phyloP scores from a whole-genome alignment of 345 rosid genomes.

The Lepidium aucheri region DNA sequence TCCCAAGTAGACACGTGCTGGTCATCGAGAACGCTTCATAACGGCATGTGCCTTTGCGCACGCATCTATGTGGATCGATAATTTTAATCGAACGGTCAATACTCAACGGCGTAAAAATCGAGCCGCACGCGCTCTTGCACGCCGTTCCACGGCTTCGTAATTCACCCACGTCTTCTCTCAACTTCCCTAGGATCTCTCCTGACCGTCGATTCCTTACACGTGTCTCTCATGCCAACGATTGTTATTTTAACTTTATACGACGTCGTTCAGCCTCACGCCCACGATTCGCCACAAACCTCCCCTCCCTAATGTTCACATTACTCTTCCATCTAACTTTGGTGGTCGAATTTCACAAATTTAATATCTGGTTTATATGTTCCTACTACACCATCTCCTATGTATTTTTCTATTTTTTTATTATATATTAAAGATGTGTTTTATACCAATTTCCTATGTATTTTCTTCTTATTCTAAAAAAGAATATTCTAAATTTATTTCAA shows the following conservation, averaged over 20 bases:
- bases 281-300: slow-evolving; percentile 16
- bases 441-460: too few species aligned
- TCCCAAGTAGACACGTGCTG: slow-evolving; percentile 27
- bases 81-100: slow-evolving; percentile 31
- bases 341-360: neutral
- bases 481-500: too few species aligned
- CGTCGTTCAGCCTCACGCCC: slow-evolving; percentile 5
- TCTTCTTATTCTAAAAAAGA: too few species aligned
- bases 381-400: too few species aligned
- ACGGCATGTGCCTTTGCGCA: slow-evolving; percentile 30
- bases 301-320: neutral
- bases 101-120: slow-evolving; percentile 32
- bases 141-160: slow-evolving; percentile 39
- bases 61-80: slow-evolving; percentile 34
- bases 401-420: too few species aligned
- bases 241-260: neutral
- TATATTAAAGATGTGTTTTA: too few species aligned
- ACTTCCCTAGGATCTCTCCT: slow-evolving; percentile 26
- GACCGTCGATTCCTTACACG: slow-evolving; percentile 23
- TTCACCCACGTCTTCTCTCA: slow-evolving; percentile 36
- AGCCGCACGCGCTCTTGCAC: slow-evolving; percentile 48
- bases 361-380: neutral
- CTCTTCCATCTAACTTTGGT: neutral
- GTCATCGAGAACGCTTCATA: slow-evolving; percentile 16
- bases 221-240: slow-evolving; percentile 11